Evolutionary conservation across 495 filamentous ascomycete genomes (phyloP), one percentile per base, ranked within the genome.

Genomic region (Hypoxylon fragiforme): DNA sequence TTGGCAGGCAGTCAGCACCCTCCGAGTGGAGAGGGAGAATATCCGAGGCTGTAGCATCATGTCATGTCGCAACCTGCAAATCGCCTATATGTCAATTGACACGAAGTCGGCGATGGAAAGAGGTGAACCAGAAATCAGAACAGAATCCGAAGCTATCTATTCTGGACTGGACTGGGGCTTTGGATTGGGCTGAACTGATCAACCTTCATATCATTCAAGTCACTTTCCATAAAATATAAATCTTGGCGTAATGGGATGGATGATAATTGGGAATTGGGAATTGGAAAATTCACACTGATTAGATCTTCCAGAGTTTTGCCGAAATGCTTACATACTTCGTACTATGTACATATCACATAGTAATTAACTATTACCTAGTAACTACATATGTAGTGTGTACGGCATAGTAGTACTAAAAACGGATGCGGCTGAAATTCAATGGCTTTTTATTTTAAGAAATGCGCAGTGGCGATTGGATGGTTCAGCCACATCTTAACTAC

Each of bases 21-120:
- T 64, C 60, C 67, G 68, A 56, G 81, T 68, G 57, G 70, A 72
- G 66, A 74, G 70, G 30, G 80, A 74, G 55, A 80, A 74, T 70
- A 84, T 63, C 67, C 85, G 80, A 57, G 85, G 81, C 64, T 89
- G 85, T 54, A 90, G 68, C 85, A 89, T 85, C 40, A 50, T 70
- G 41, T 46, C 38, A 60, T 50, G 48, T 56, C 46, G 52, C 40
- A 60, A 46, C 44, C 35, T 49, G 38, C n/a, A 32, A 19, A 20
- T 24, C 12, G 36, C 38, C 39, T 28, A 28, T 35, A 42, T 43
- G 44, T 52, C 38, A 53, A 46, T 50, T 56, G 49, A 19, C 34
- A n/a, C 48, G 13, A 42, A 26, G 31, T 37, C 22, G 19, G 16
- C 41, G n/a, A 31, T 35, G 22, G 15, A 18, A 7, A 51, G 22